Conservation (phyloP, 169 alveolate species). For the Hammondia hammondi region DNA sequence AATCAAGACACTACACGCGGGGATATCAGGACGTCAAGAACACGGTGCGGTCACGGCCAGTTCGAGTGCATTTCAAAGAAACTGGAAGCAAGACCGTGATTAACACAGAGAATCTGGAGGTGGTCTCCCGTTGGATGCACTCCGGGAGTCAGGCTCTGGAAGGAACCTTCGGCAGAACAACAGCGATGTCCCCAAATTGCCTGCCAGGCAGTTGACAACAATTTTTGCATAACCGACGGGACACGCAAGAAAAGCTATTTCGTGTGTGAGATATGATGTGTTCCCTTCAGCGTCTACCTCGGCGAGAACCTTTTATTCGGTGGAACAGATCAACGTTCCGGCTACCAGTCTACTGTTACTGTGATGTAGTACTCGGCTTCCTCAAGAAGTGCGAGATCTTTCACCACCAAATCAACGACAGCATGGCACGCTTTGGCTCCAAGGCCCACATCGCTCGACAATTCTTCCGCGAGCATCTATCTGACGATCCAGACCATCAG, state of each 20-base stretch:
- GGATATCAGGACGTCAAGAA: too few relatives aligned
- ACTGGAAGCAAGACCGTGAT: too few relatives aligned
- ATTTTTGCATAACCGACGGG: background rate
- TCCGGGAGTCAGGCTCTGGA: too few relatives aligned
- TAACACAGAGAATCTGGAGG: too few relatives aligned
- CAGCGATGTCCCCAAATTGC: too few relatives aligned
- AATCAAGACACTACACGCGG: too few relatives aligned
- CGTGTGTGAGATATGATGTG: background rate
- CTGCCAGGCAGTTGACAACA: background rate
- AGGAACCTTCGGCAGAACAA: too few relatives aligned
- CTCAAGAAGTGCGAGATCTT: conserved; percentile 56
- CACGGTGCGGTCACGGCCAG: too few relatives aligned
- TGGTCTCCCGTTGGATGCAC: too few relatives aligned
- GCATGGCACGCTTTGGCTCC: conserved; percentile 60
- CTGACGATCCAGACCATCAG: conserved; percentile 47
- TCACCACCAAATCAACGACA: conserved; percentile 61
- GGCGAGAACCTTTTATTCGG: background rate
- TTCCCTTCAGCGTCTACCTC: background rate
- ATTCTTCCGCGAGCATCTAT: conserved; percentile 55
- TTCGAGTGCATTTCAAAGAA: too few relatives aligned
- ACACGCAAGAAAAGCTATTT: background rate
- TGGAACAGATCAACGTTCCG: conserved; percentile 35
- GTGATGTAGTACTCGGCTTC: conserved; percentile 57
- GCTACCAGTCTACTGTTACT: conserved; percentile 62
- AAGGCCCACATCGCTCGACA: conserved; percentile 30